A percentile compares a stretch with the other conserved stretches of the same genome.
Conservation (phyloP, 352 stramenopile genomes). For the Globisporangium megalacanthum region DNA sequence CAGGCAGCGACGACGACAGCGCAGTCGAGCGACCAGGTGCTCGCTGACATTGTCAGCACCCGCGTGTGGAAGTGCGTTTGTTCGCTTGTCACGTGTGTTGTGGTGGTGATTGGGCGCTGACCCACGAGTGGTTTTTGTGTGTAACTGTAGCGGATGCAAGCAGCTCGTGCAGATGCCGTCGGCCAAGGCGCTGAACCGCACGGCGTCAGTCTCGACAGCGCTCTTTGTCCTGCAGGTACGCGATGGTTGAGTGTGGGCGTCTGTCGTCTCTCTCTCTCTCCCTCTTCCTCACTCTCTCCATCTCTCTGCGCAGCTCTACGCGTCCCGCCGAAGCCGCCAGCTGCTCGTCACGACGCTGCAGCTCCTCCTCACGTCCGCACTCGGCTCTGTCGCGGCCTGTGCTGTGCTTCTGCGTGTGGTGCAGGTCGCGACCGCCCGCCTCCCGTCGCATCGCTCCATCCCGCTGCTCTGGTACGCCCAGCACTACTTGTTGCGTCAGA, state of each 20-base stretch:
- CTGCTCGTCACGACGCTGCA: conserved; percentile 55
- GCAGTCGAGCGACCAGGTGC: conserved; percentile 35
- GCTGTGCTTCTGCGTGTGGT: conserved; percentile 45
- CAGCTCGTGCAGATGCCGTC: conserved; percentile 58
- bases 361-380: conserved; percentile 45
- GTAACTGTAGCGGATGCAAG: conserved; percentile 32
- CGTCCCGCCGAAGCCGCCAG: conserved; percentile 52
- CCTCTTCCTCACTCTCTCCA: not conserved
- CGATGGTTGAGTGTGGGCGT: too few species aligned
- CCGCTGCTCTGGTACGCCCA: conserved; percentile 32
- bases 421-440: conserved; percentile 36
- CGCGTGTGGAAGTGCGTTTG: conserved; percentile 41
- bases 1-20: conserved; percentile 24
- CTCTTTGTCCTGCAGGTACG: conserved; percentile 60
- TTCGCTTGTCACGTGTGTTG: not conserved
- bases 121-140: not conserved
- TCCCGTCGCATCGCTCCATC: conserved; percentile 18
- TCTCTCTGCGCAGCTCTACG: conserved; percentile 36
- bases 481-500: conserved; percentile 32
- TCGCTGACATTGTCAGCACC: conserved; percentile 61
- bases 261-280: not conserved
- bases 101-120: not conserved
- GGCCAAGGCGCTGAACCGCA: conserved; percentile 52
- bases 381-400: conserved; percentile 63
- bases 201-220: conserved; percentile 60